Evolutionary conservation across 2,329 filamentous ascomycete genomes (phyloP).

Genomic region (Botrytis byssoidea): DNA sequence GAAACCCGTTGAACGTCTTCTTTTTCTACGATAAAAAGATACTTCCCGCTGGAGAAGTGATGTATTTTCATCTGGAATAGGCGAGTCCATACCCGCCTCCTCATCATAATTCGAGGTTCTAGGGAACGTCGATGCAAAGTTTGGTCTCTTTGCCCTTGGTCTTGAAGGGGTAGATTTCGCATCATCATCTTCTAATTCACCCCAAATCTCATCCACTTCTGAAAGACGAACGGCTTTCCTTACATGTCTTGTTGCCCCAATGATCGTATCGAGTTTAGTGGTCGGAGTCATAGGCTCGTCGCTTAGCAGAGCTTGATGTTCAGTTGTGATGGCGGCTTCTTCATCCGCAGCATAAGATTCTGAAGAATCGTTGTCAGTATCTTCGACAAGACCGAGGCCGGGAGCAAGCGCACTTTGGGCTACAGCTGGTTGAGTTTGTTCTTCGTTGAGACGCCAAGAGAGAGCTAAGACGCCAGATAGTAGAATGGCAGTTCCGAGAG

Average conservation of each 20-base stretch:
- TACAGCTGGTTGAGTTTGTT: conserved; percentile 60
- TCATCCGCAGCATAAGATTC: conserved; percentile 47
- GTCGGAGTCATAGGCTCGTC: conserved; percentile 36
- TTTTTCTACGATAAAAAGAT: conserved; percentile 40
- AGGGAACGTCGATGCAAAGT: conserved; percentile 22
- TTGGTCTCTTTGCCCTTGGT: conserved; percentile 17
- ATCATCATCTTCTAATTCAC: conserved; percentile 76
- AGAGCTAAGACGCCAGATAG: conserved; percentile 85
- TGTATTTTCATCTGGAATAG: conserved; percentile 32
- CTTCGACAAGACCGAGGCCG: conserved; percentile 77
- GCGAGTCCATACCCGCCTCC: conserved; percentile 22
- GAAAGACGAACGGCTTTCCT: conserved; percentile 41
- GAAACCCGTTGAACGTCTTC: conserved; percentile 61
- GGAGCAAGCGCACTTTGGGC: conserved; percentile 72
- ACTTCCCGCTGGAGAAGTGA: conserved; percentile 29
- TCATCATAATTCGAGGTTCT: conserved; percentile 9
- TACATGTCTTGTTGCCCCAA: conserved; percentile 34
- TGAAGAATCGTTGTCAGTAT: conserved; percentile 56
- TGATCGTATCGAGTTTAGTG: conserved; percentile 37
- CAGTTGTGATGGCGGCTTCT: conserved; percentile 35
- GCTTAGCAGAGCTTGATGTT: conserved; percentile 35
- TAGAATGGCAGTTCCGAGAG: conserved; percentile 81
- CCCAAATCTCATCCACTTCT: conserved; percentile 82
- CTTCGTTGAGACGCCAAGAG: conserved; percentile 88
- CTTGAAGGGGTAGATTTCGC: conserved; percentile 34